Evolutionary conservation across 2,329 filamentous ascomycete genomes (phyloP).

Genomic region (Sporothrix sp.): DNA sequence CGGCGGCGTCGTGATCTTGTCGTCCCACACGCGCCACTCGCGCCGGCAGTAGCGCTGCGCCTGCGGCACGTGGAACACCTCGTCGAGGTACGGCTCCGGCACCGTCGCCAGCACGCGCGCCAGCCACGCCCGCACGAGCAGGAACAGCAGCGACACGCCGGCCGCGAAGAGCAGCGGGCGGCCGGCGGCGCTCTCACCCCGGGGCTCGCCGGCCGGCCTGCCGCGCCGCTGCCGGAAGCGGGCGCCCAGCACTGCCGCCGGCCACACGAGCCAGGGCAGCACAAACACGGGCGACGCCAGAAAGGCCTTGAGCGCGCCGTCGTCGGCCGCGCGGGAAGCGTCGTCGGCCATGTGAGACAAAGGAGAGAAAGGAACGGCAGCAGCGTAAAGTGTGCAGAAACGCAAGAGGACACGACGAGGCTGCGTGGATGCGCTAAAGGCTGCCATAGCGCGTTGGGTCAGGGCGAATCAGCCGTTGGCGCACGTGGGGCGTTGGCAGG

Average conservation of each 20-base stretch:
- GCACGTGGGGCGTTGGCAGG: no score
- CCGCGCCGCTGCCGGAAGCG: conserved; percentile 16
- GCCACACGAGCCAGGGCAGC: conserved; percentile 16
- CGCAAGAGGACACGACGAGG: no score
- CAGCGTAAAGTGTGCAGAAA: no score
- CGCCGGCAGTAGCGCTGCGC: conserved; percentile 77
- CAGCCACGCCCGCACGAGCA: conserved; percentile 30
- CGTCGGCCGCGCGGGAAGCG: background rate
- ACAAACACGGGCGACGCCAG: conserved; percentile 17
- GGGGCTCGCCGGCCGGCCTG: conserved; percentile 8
- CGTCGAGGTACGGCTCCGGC: conserved; percentile 55
- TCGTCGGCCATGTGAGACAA: background rate
- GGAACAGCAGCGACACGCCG: conserved; percentile 19
- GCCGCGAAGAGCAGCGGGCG: conserved; percentile 7
- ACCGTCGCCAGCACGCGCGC: conserved; percentile 30
- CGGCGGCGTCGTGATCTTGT: conserved; percentile 94
- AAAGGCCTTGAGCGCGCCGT: conserved; percentile 13
- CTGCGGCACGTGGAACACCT: conserved; percentile 83
- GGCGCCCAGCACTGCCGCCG: conserved; percentile 16
- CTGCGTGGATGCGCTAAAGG: no score
- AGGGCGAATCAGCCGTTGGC: no score
- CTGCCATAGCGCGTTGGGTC: no score
- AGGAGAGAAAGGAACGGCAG: background rate
- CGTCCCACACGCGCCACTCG: conserved; percentile 73
- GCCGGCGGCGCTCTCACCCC: conserved; percentile 6